These are phyloP conservation scores for Penicillium sp. DNA, from an alignment of 2,329 filamentous ascomycete species.

Conservation along the genomic window DNA sequence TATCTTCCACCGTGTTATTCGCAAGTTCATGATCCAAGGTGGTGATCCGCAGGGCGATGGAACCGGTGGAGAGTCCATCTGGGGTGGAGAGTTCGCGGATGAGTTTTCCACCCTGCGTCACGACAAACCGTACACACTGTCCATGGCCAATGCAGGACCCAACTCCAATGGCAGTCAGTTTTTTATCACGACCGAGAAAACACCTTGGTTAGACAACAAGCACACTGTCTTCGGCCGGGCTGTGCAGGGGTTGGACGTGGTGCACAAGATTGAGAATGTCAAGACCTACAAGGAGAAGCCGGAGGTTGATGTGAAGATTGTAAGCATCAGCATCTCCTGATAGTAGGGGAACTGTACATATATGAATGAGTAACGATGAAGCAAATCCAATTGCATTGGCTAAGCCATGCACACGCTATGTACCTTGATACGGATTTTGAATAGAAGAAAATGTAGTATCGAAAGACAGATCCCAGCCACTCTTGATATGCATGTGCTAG, in stretches of 20 bases:
- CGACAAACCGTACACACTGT: constrained; percentile 93
- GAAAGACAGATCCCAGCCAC: neutral
- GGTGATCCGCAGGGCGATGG: constrained; percentile 87
- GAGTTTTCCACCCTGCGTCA: constrained; percentile 90
- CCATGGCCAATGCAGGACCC: constrained; percentile 96
- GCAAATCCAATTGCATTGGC: neutral
- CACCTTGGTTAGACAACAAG: constrained; percentile 93
- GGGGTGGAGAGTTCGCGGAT: constrained; percentile 89
- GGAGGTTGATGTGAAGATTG: constrained; percentile 94
- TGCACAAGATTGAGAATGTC: constrained; percentile 92
- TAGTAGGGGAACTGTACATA: neutral
- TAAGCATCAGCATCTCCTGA: constrained; percentile 65
- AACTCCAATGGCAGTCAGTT: constrained; percentile 97
- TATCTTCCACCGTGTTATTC: constrained; percentile 95
- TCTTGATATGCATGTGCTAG: neutral
- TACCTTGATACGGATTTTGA: neutral
- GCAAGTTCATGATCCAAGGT: constrained; percentile 94
- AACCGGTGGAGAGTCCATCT: constrained; percentile 87
- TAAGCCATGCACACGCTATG: neutral
- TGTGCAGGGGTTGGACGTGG: constrained; percentile 85
- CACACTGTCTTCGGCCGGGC: constrained; percentile 95
- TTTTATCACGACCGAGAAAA: constrained; percentile 97
- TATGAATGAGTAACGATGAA: neutral
- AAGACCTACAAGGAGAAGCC: constrained; percentile 90
- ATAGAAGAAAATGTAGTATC: neutral